These are phyloP conservation scores for Bruguiera sexangula DNA, from an alignment of 345 rosid genomes.

Conservation along the genomic window DNA sequence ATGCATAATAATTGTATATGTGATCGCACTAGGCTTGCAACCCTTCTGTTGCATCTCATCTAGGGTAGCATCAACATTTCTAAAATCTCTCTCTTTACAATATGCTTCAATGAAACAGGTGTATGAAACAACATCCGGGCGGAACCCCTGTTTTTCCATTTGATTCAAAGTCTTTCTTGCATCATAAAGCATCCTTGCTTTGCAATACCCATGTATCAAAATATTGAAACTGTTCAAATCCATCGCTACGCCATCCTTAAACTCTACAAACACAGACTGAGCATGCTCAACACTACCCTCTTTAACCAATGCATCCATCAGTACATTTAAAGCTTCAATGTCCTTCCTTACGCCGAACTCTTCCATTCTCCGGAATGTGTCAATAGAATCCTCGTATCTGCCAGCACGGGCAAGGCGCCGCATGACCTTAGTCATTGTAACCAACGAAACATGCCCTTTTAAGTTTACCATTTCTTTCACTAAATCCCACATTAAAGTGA, in stretches of 20 bases:
- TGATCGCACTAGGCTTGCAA: slow-evolving; percentile 52
- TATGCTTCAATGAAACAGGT: slow-evolving; percentile 68
- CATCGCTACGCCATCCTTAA: slow-evolving; percentile 35
- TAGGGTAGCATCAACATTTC: slow-evolving; percentile 48
- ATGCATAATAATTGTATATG: slow-evolving; percentile 69
- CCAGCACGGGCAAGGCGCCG: slow-evolving; percentile 66
- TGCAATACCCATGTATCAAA: slow-evolving; percentile 79
- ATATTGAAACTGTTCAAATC: slow-evolving; percentile 45
- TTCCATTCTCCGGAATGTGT: slow-evolving; percentile 53
- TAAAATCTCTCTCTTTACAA: slow-evolving; percentile 64
- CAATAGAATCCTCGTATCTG: slow-evolving; percentile 52
- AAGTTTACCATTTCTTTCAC: slow-evolving; percentile 50
- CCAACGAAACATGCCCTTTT: slow-evolving; percentile 45
- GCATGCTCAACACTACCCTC: slow-evolving; percentile 70
- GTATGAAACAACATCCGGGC: slow-evolving; percentile 57
- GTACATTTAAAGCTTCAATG: slow-evolving; percentile 40
- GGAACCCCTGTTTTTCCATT: slow-evolving; percentile 49
- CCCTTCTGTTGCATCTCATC: slow-evolving; percentile 66
- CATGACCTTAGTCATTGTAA: slow-evolving; percentile 60
- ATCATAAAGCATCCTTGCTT: slow-evolving; percentile 52
- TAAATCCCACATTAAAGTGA: slow-evolving; percentile 60
- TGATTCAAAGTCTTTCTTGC: slow-evolving; percentile 53
- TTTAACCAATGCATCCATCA: slow-evolving; percentile 82
- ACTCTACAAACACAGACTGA: slow-evolving; percentile 38
- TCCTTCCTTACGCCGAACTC: slow-evolving; percentile 50